Conservation (phyloP, 2,329 filamentous ascomycete species). For the Fusarium albosuccineum region DNA sequence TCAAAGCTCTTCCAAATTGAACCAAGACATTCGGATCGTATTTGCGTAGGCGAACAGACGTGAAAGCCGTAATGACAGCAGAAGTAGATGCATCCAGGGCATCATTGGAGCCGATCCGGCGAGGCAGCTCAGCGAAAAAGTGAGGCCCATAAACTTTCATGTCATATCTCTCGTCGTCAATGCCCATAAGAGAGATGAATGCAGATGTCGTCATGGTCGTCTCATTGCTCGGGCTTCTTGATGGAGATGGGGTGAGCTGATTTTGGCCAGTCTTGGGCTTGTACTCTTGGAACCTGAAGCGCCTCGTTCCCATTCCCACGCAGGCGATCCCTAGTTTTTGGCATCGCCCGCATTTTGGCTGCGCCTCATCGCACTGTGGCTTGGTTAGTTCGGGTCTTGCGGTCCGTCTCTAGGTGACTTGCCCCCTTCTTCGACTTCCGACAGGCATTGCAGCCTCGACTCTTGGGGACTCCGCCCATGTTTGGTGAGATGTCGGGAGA, state of each 20-base stretch:
- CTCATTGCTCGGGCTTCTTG: constrained; percentile 1
- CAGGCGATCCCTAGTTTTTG: neutral
- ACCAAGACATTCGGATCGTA: neutral
- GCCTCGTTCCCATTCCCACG: neutral
- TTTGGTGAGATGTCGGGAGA: neutral
- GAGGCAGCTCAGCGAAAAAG: constrained; percentile 19
- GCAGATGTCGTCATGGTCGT: neutral
- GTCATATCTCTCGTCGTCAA: constrained; percentile 20
- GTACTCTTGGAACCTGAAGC: constrained; percentile 28
- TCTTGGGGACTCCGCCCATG: constrained; percentile 27
- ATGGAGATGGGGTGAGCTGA: neutral
- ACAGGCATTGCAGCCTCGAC: constrained; percentile 19
- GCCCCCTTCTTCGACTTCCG: constrained; percentile 30
- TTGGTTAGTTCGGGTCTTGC: neutral
- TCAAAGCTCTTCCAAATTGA: constrained; percentile 20
- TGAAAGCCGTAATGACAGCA: constrained; percentile 19
- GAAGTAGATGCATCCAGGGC: constrained; percentile 12
- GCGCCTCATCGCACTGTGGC: constrained; percentile 20
- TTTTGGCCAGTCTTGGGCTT: neutral
- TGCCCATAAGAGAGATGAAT: constrained; percentile 21
- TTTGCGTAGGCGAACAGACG: constrained; percentile 10
- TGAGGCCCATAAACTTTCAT: constrained; percentile 13
- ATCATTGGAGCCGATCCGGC: constrained; percentile 12
- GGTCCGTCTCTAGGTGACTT: neutral
- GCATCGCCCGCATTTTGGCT: constrained; percentile 27